These are phyloP conservation scores for Glycine soja DNA, from an alignment of 306 rosid species.

Conservation along the genomic window DNA sequence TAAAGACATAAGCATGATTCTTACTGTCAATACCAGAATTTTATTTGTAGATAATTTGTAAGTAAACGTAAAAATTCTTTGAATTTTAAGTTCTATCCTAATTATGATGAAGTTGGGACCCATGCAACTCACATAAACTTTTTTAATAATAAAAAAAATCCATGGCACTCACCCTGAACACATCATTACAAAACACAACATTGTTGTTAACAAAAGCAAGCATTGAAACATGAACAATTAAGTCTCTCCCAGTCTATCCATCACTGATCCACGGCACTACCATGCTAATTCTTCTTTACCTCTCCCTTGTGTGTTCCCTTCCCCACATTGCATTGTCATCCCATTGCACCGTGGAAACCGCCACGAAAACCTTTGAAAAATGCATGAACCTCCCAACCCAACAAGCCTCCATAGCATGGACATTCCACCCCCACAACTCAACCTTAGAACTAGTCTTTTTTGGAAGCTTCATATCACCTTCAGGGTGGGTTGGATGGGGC, in stretches of 20 bases:
- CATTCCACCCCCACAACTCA: conserved; percentile 73
- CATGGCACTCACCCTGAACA: neutral
- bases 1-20: too few relatives aligned
- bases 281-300: conserved; percentile 50
- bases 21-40: too few relatives aligned
- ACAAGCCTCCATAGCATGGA: conserved; percentile 97
- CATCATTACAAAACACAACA: conserved; percentile 54
- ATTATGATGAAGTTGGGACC: too few relatives aligned
- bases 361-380: conserved; percentile 68
- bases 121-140: too few relatives aligned
- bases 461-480: conserved; percentile 92
- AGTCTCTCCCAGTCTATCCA: neutral
- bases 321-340: conserved; percentile 58
- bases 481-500: conserved; percentile 98
- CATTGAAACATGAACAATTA: conserved; percentile 19
- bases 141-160: too few relatives aligned
- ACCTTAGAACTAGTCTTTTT: conserved; percentile 85
- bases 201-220: conserved; percentile 47
- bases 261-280: neutral
- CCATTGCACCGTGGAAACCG: conserved; percentile 72
- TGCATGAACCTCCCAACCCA: conserved; percentile 91
- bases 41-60: too few relatives aligned
- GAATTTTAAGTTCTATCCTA: too few relatives aligned
- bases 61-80: too few relatives aligned
- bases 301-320: conserved; percentile 49